Evolutionary conservation across 768 basidiomycete genomes (phyloP).

Genomic region (Scleroderma citrinum): DNA sequence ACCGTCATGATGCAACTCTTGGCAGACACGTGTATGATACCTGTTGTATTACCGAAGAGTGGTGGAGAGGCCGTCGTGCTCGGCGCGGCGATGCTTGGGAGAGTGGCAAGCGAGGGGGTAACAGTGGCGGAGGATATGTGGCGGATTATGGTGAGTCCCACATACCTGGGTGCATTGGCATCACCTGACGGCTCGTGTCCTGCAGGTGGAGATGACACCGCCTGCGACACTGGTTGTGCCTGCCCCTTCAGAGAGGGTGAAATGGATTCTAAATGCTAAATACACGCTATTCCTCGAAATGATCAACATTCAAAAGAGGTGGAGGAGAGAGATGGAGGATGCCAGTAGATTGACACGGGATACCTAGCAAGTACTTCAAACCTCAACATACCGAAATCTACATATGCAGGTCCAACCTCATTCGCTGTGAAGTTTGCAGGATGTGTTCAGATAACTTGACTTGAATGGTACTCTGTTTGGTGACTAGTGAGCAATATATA

Average conservation of each 20-base stretch:
- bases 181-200: background rate
- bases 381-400: too few species aligned
- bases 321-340: constrained; percentile 75
- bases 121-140: constrained; percentile 66
- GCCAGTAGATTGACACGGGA: constrained; percentile 33
- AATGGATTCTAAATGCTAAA: constrained; percentile 80
- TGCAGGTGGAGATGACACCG: constrained; percentile 88
- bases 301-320: constrained; percentile 83
- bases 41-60: constrained; percentile 76
- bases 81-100: constrained; percentile 90
- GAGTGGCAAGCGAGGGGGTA: constrained; percentile 67
- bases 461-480: too few species aligned
- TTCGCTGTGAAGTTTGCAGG: too few species aligned
- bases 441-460: too few species aligned
- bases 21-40: constrained; percentile 77
- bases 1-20: constrained; percentile 81
- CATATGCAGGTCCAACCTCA: too few species aligned
- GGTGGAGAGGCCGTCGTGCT: constrained; percentile 80
- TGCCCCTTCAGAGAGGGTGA: constrained; percentile 53
- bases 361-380: background rate
- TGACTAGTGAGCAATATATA: too few species aligned
- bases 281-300: constrained; percentile 89
- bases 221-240: constrained; percentile 69
- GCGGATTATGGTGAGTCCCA: constrained; percentile 73
- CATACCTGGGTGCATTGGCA: background rate